Evolutionary conservation across 768 basidiomycete genomes (phyloP), one percentile per base, ranked within the genome.

Genomic region (Collybia mongolica): DNA sequence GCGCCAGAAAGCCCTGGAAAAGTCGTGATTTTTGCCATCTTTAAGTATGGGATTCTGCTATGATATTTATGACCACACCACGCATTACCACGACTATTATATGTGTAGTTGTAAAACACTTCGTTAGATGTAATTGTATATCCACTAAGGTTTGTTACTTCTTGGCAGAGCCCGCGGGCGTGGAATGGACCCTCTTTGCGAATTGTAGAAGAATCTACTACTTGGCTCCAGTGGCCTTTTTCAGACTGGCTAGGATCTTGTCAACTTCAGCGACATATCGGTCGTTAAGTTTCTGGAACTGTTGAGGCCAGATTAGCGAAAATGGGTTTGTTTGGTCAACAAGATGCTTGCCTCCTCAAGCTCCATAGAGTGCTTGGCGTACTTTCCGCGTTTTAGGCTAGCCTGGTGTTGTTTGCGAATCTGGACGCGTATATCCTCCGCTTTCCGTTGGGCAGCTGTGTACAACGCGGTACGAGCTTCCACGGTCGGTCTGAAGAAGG

Each of bases 211-310:
- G 26, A 28, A 32, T 32, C 32, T 39, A 39, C 44, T 66, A 70
- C 42, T 68, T 69, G 12, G 64, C 60, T 1, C 67, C 69, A 3
- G 78, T 79, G 8, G 75, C 69, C 63, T 83, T 88, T 63, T 87
- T 89, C 46, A 88, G 66, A 24, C 77, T 76, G 0, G 73, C 73
- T 23, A 92, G 65, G 48, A 83, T 74, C 47, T 79, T 81, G 62
- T 92, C 90, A 12, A 90, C 70, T 38, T 91, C 86, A 1, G 61
- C 71, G 15, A 89, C 65, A 49, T 82, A 76, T 51, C 71, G 77
- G 54, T 90, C 84, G 0, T 75, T 72, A 11, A 93, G 69, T 56
- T 84, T 87, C 62, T 90, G 88, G 63, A 92, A 89, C 91, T 93
- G 49, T 17, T 19, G 12, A 39, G 19, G 18, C 35, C 3, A 52